A percentile compares a stretch with the other conserved stretches of the same genome.
Conservation (phyloP, 495 filamentous ascomycete species). For the Penicillium longicatenatum region DNA sequence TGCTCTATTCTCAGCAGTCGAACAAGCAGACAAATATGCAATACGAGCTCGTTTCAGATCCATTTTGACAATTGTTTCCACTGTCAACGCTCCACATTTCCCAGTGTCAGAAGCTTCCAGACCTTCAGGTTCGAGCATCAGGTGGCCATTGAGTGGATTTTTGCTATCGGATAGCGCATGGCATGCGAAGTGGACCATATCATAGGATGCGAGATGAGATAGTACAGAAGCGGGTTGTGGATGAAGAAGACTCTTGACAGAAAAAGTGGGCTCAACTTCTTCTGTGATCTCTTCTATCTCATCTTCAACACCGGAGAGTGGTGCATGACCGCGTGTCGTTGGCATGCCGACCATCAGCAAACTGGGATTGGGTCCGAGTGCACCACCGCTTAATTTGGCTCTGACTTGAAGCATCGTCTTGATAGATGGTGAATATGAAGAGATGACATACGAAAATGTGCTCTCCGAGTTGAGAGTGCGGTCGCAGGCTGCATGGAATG, state of each 20-base stretch:
- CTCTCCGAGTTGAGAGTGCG: background rate
- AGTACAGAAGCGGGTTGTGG: too few relatives aligned
- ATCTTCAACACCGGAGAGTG: background rate
- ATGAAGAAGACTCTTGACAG: background rate
- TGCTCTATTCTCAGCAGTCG: background rate
- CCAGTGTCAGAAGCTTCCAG: background rate
- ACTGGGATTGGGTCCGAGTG: background rate
- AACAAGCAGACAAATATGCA: slow-evolving; percentile 1
- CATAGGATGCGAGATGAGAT: background rate
- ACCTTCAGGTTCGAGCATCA: slow-evolving; percentile 14
- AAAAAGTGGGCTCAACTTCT: slow-evolving; percentile 4
- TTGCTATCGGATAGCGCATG: slow-evolving; percentile 21
- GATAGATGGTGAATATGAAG: background rate
- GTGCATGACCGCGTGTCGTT: background rate
- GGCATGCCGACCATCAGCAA: background rate
- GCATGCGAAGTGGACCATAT: slow-evolving; percentile 33
- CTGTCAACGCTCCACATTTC: background rate
- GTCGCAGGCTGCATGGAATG: slow-evolving; percentile 23
- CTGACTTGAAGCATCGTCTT: background rate
- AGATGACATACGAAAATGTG: background rate
- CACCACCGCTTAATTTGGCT: too few relatives aligned
- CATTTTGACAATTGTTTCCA: background rate
- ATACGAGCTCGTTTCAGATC: background rate
- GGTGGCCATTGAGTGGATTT: slow-evolving; percentile 23
- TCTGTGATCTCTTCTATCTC: too few relatives aligned